Evolutionary conservation across 2,329 filamentous ascomycete species (phyloP).

Genomic region (Paecilomyces niveus): DNA sequence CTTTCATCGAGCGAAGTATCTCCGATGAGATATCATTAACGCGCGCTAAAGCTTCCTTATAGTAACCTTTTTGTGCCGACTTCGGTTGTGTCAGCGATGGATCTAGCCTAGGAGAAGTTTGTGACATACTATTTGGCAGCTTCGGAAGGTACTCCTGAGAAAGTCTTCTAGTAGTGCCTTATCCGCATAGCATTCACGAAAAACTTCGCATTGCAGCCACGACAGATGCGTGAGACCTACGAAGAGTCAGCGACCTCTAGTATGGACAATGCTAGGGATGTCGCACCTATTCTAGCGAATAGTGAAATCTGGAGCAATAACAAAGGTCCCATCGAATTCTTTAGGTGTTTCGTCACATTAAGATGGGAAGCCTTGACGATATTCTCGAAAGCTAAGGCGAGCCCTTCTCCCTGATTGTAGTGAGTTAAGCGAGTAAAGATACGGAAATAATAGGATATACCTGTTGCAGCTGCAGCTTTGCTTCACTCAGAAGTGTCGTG

Average conservation of each 20-base stretch:
- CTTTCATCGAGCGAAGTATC: conserved; percentile 64
- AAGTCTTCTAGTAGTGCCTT: conserved; percentile 66
- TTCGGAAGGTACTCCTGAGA: conserved; percentile 65
- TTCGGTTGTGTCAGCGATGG: conserved; percentile 12
- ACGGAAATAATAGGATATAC: conserved; percentile 39
- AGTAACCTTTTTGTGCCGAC: conserved; percentile 60
- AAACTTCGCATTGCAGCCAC: conserved; percentile 60
- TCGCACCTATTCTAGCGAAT: conserved; percentile 66
- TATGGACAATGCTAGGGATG: not conserved
- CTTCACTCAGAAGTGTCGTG: conserved; percentile 77
- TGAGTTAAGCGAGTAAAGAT: not conserved
- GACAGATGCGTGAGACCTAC: conserved; percentile 48
- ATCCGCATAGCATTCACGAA: conserved; percentile 64
- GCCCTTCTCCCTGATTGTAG: conserved; percentile 45
- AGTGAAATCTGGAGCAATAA: conserved; percentile 65
- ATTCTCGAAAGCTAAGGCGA: conserved; percentile 62
- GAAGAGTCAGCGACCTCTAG: conserved; percentile 20
- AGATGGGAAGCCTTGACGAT: conserved; percentile 78
- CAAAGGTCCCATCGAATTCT: conserved; percentile 65
- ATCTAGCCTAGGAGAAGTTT: not conserved
- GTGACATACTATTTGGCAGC: conserved; percentile 53
- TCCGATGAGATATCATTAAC: conserved; percentile 56
- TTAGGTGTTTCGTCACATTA: conserved; percentile 68
- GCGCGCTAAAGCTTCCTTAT: conserved; percentile 57
- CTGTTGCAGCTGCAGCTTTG: conserved; percentile 67